These are phyloP conservation scores for Calonectria honghensis DNA, from an alignment of 2,329 filamentous ascomycete genomes.

Conservation along the genomic window DNA sequence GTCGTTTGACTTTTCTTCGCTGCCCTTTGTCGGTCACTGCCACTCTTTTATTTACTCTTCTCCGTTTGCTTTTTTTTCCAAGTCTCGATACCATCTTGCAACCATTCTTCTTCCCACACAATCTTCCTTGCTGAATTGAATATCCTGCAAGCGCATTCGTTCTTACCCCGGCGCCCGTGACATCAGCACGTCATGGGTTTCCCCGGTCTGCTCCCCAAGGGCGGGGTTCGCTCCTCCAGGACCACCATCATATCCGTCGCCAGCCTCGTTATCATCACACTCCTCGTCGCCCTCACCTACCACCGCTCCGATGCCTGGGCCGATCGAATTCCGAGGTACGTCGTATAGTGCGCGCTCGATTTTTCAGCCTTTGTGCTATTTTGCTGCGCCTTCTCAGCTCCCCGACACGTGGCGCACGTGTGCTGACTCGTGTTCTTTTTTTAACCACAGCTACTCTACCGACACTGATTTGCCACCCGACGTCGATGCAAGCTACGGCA, in stretches of 20 bases:
- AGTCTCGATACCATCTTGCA: background rate
- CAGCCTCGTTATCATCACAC: background rate
- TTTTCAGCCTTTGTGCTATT: background rate
- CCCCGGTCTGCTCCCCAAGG: slow-evolving; percentile 15
- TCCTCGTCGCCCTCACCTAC: background rate
- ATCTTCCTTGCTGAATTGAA: background rate
- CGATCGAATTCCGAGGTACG: background rate
- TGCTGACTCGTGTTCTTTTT: background rate
- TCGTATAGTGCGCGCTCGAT: background rate
- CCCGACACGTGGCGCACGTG: background rate
- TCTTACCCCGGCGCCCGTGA: background rate
- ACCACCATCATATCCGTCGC: background rate
- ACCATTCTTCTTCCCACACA: background rate
- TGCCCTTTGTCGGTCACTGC: background rate
- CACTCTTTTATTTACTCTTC: background rate
- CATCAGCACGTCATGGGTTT: slow-evolving; percentile 4
- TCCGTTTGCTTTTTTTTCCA: background rate
- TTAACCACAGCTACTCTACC: slow-evolving; percentile 1
- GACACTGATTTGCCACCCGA: slow-evolving; percentile 5
- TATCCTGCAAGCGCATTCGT: background rate
- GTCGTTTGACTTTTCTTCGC: background rate
- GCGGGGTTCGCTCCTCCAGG: slow-evolving; percentile 18
- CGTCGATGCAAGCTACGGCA: background rate
- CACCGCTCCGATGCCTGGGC: background rate
- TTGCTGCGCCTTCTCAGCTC: background rate